Percentiles rank a stretch among this genome's conserved stretches.
Evolutionary conservation across 1,139 yeast species (phyloP).

Genomic region (Pichia kudriavzevii): DNA sequence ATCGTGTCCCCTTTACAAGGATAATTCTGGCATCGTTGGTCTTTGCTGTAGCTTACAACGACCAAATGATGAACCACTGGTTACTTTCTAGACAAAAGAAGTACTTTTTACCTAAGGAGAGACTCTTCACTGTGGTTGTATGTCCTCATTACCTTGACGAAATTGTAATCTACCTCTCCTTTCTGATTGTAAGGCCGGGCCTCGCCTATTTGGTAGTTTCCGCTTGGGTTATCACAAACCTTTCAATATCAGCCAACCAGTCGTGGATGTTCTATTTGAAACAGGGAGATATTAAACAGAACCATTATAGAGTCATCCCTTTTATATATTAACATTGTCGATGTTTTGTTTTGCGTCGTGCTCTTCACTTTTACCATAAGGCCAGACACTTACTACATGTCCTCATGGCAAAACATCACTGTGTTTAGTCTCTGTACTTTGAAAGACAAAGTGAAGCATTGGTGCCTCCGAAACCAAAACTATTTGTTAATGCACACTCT

Average conservation of each 20-base stretch:
- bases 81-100: slow-evolving; percentile 56
- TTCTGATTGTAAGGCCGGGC: slow-evolving; percentile 21
- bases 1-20: background rate
- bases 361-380: background rate
- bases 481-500: slow-evolving; percentile 60
- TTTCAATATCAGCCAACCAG: slow-evolving; percentile 57
- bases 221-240: slow-evolving; percentile 57
- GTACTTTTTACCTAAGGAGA: slow-evolving; percentile 54
- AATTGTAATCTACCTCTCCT: slow-evolving; percentile 48
- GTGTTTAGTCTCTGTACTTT: slow-evolving; percentile 12
- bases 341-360: background rate
- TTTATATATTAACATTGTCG: slow-evolving; percentile 25
- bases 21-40: slow-evolving; percentile 26
- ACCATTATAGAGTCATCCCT: slow-evolving; percentile 31
- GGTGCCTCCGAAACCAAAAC: slow-evolving; percentile 98
- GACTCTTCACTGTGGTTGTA: slow-evolving; percentile 45
- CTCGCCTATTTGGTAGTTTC: slow-evolving; percentile 22
- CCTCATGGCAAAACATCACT: background rate
- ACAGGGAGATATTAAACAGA: slow-evolving; percentile 12
- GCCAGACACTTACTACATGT: no score
- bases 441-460: slow-evolving; percentile 63
- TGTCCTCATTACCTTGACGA: slow-evolving; percentile 86
- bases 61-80: slow-evolving; percentile 53
- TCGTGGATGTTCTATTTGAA: slow-evolving; percentile 43
- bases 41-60: slow-evolving; percentile 35